Base-by-base conservation (phyloP, 371 early-diverging fungal species). In the Vairimorpha ceranae region DNA sequence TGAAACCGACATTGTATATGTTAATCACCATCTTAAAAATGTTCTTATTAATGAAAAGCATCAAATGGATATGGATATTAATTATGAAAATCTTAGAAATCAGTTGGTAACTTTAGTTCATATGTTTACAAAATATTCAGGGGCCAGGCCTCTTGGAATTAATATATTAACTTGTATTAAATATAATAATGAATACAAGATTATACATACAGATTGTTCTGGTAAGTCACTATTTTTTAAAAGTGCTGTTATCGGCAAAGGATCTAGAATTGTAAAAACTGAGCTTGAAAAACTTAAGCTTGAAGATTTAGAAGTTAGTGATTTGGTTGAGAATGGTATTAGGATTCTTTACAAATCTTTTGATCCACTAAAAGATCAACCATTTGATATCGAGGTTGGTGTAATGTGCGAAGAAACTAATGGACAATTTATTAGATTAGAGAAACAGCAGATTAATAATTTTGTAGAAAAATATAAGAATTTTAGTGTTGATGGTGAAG, bases 1-100 rank as follows among this genome's bases (percentile, higher is more conserved):
- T 91, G 93, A 92, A 0, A 94, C 81, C n/a, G 85, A 85, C 72
- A 21, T 10, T 12, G 25, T 46, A 3, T 45, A 58, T 41, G 64
- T 78, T 23, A 38, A 51, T 32, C 19, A 65, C 7, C 19, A 30
- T 12, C 23, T 74, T n/a, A 77, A 75, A 58, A 51, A 67, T 10
- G 29, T 52, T 33, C 43, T 70, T 0, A 30, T 63, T 3, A 33
- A 70, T 21, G 66, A 75, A n/a, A 61, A 63, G 33, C 30, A 73
- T 14, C 48, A 51, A 12, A 25, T 56, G 41, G 29, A 74, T 3
- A 27, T 46, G 8, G 75, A 73, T 19, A 41, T 72, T 0, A 60
- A 45, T 19, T 21, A 29, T 8, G 77, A 74, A 52, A 58, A 56
- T 0, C 38, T 78, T 12, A 75, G 77, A 30, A 63, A 67, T 1